Base-by-base conservation (phyloP, 2,329 filamentous ascomycete species). In the Botryosphaeria dothidea region DNA sequence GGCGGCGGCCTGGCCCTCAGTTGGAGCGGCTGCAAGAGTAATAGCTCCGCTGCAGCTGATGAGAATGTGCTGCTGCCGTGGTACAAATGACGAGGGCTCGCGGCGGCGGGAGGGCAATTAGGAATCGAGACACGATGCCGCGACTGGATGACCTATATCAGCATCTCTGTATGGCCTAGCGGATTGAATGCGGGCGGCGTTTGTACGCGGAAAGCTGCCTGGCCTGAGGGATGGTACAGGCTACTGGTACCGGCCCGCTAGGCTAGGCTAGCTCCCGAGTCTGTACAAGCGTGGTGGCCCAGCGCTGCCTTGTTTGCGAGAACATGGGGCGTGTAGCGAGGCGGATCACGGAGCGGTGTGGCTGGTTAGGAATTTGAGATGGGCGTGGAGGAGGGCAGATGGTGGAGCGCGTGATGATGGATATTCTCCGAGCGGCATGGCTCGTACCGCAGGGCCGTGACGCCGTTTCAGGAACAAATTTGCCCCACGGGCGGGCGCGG, bases 91-190 rank as follows among this genome's bases (percentile, higher is more conserved):
- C 56, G 56, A 46, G 17, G 36, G 54, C 54, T 27, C 19, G 34
- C 36, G 15, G 21, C 15, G 21, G 54, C 11, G 41, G 43, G 27
- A 23, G 27, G 41, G 56, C 56, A 60, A 60, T 60, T 60, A 45
- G 56, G 56, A 60, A 60, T 60, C 56, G 27, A 60, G 19, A 60
- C 54, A 41, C 9, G 36, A 9, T 25, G n/a, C 36, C 7, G 17
- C 54, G 54, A 58, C 54, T 58, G 38, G 38, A 58, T 45, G 56
- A 60, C 56, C 56, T 60, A 60, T 60, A 60, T 60, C 56, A 60
- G 41, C 56, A 27, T 41, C 29, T 41, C 29, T n/a, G 56, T 60
- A 60, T 60, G 56, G 56, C 7, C 56, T 17, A 17, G 38, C 34
- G 56, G 56, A n/a, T 60, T 36, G 56, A 46, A 27, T 60, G 56